phyloP scores from a whole-genome alignment of 306 rosid species.

The Ziziphus jujuba region DNA sequence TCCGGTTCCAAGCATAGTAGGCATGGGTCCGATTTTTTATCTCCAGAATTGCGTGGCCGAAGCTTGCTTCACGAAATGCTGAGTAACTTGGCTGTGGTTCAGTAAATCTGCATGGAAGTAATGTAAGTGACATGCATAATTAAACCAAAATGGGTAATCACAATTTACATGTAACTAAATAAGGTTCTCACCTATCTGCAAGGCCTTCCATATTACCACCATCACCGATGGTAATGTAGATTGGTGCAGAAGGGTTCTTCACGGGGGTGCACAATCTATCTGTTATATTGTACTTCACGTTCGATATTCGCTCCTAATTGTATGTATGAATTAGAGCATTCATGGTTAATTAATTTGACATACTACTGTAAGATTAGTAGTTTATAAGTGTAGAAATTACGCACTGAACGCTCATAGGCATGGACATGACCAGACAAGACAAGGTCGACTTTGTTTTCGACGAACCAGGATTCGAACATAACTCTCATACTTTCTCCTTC shows the following conservation, averaged over 20 bases:
- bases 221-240: conserved; percentile 29
- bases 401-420: conserved; percentile 77
- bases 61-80: conserved; percentile 26
- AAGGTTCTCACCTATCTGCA: conserved; percentile 9
- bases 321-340: neutral
- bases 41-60: conserved; percentile 31
- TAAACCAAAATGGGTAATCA: neutral
- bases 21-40: conserved; percentile 24
- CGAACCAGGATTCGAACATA: conserved; percentile 62
- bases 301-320: conserved; percentile 16
- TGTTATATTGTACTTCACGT: conserved; percentile 23
- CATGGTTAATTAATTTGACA: neutral
- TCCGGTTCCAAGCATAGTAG: conserved; percentile 21
- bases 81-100: conserved; percentile 26
- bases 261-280: conserved; percentile 17
- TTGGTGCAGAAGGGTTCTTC: conserved; percentile 29
- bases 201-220: conserved; percentile 29
- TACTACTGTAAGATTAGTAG: neutral
- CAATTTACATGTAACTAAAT: neutral
- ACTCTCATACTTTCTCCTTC: conserved; percentile 86
- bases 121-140: neutral
- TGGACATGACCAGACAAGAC: conserved; percentile 81
- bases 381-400: conserved; percentile 1
- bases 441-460: conserved; percentile 65
- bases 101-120: conserved; percentile 10